Evolutionary conservation across 2,329 filamentous ascomycete genomes (phyloP).

Genomic region (Monascus ruber): DNA sequence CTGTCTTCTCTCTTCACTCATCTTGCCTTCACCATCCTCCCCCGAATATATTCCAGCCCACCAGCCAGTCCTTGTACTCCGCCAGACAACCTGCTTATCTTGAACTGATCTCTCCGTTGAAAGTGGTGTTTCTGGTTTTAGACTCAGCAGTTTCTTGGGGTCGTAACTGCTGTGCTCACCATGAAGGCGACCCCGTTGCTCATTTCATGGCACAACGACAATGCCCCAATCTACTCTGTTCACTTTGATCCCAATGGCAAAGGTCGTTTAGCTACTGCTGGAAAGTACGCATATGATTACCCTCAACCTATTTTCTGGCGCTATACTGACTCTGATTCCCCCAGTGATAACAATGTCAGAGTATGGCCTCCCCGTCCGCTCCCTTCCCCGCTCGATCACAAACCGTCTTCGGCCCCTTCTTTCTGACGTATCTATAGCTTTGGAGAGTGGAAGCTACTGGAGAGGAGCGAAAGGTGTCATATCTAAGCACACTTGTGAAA

Average conservation of each 20-base stretch:
- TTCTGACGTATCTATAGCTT: slow-evolving; percentile 43
- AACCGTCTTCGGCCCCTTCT: slow-evolving; percentile 4
- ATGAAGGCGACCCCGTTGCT: slow-evolving; percentile 97
- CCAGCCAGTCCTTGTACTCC: no score
- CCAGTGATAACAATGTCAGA: slow-evolving; percentile 79
- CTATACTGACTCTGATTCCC: slow-evolving; percentile 7
- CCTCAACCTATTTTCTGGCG: neutral
- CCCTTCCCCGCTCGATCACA: slow-evolving; percentile 7
- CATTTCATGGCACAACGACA: slow-evolving; percentile 98
- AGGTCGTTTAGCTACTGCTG: slow-evolving; percentile 81
- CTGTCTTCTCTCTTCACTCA: no score
- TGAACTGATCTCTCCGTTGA: no score
- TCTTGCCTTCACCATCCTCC: no score
- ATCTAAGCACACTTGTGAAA: slow-evolving; percentile 80
- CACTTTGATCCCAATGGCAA: slow-evolving; percentile 92
- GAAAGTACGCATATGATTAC: slow-evolving; percentile 44
- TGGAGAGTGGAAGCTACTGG: slow-evolving; percentile 83
- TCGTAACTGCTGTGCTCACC: slow-evolving; percentile 22
- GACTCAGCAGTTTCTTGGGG: slow-evolving; percentile 2
- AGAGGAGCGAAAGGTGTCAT: slow-evolving; percentile 79
- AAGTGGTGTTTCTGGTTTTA: no score
- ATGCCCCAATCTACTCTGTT: slow-evolving; percentile 90
- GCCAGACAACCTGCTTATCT: no score
- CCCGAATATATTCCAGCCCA: no score
- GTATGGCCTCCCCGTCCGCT: slow-evolving; percentile 40